Percentiles rank a stretch among this genome's conserved stretches.
Evolutionary conservation across 2,329 filamentous ascomycete genomes (phyloP).

Genomic region (Pyricularia sp.): DNA sequence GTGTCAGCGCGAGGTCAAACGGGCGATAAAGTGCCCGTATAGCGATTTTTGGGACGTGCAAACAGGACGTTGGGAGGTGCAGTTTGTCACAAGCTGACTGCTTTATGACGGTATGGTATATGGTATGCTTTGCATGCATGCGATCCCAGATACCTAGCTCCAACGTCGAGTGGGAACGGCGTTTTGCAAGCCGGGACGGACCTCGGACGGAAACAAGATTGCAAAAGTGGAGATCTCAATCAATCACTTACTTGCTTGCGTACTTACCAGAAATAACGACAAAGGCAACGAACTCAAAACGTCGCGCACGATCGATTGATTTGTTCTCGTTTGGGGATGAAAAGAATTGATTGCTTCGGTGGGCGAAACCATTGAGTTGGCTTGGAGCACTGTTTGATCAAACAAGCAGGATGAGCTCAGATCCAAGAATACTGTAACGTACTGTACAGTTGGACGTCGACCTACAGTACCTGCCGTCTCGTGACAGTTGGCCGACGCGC

Average conservation of each 20-base stretch:
- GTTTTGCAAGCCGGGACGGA: not conserved
- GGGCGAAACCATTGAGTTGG: not conserved
- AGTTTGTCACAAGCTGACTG: not conserved
- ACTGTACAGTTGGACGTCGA: not conserved
- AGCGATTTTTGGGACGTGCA: not conserved
- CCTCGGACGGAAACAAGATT: not conserved
- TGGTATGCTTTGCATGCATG: not conserved
- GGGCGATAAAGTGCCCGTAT: not conserved
- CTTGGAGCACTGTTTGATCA: not conserved
- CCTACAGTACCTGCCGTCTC: not conserved
- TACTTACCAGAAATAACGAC: not conserved
- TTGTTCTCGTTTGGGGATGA: not conserved
- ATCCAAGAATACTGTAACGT: not conserved
- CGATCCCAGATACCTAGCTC: not conserved
- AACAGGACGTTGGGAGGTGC: not conserved
- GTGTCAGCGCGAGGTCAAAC: not conserved
- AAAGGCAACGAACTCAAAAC: not conserved
- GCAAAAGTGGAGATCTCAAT: conserved; percentile 1
- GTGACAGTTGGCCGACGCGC: not conserved
- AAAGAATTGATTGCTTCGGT: not conserved
- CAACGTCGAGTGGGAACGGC: not conserved
- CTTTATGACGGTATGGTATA: not conserved
- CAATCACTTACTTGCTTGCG: not conserved
- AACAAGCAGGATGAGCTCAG: not conserved
- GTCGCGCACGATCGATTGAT: not conserved